Evolutionary conservation across 306 rosid species (phyloP), one percentile per base, ranked within the genome.

Genomic region (Quercus suber): DNA sequence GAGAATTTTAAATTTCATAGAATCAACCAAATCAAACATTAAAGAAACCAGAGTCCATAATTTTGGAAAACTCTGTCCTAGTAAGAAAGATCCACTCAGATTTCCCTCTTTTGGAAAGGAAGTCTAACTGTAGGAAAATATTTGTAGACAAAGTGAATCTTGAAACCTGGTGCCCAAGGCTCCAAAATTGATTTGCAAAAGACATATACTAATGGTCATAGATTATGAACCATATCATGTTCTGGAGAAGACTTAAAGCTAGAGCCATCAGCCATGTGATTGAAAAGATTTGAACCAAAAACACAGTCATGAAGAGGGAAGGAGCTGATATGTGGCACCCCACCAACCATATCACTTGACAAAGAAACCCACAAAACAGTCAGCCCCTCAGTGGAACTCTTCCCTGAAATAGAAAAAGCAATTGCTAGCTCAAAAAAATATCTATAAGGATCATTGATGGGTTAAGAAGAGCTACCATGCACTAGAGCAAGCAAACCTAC

Each of bases 221-320:
- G 73, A 76, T 71, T 55, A 63, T 63, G 73, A 71, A 59, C 35
- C 60, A 80, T 73, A 78, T 17, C 57, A 43, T 73, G 77, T 49
- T 74, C 75, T 19, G 14, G 67, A 55, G 68, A 63, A 51, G 78
- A 72, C 75, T 63, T 69, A 71, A 81, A 81, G 82, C 76, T 35
- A 60, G 59, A 59, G 55, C 81, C 78, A 65, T 72, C 53, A 68
- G 55, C 81, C 81, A 65, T 72, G 84, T 79, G 72, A 78, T 76
- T 82, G 82, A 69, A 82, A 86, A 79, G 72, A 82, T 60, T 58
- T 31, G 73, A 61, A 82, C 78, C 69, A 70, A 30, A 30, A 69
- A 58, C 31, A 63, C n/a, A 65, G 63, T 35, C 83, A 68, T 30
- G 33, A 78, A 63, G 73, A 72, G 60, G 64, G 65, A 20, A 65